Evolutionary conservation across 139 green algal genomes (phyloP), one percentile per base, ranked within the genome.

Genomic region (Chlamydomonas schloesseri): DNA sequence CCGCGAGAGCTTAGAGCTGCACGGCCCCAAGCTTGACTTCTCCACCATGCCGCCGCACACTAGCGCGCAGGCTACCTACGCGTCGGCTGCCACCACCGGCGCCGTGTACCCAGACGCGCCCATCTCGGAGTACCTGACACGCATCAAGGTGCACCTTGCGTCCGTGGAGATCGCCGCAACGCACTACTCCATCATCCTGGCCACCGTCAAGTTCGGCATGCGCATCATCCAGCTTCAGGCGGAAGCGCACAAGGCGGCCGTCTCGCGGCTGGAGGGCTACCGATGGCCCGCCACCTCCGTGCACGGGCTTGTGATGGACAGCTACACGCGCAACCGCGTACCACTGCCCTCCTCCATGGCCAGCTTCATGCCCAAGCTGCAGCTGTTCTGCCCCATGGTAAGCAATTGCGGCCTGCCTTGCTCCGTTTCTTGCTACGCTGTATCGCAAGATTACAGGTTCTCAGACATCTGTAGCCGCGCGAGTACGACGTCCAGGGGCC

Each of bases 341-440:
- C 34, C 55, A 10, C 70, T 94, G 31, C 89, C 91, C 2, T 91
- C 76, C 53, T 84, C 88, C 4, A 76, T 94, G 68, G 79, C 89
- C 14, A 62, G 79, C 14, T 88, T 94, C 71, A 73, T 91, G 73
- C 89, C 91, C 29, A 89, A 87, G 71, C 42, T 92, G 34, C 69
- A 90, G 46, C 17, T 94, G 10, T 60, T 24, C 20, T 94, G 91
- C 83, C 87, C 88, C 5, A 70, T 88, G 75, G 88, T 91, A n/a
- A n/a, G n/a, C n/a, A n/a, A n/a, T n/a, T n/a, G n/a, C n/a, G n/a
- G n/a, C n/a, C n/a, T n/a, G n/a, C n/a, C n/a, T n/a, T n/a, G n/a
- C n/a, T n/a, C n/a, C n/a, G n/a, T n/a, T n/a, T n/a, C n/a, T n/a
- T n/a, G n/a, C n/a, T n/a, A n/a, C n/a, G n/a, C n/a, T n/a, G n/a